Base-by-base conservation (phyloP, 768 basidiomycete genomes). In the Suillus sp. region DNA sequence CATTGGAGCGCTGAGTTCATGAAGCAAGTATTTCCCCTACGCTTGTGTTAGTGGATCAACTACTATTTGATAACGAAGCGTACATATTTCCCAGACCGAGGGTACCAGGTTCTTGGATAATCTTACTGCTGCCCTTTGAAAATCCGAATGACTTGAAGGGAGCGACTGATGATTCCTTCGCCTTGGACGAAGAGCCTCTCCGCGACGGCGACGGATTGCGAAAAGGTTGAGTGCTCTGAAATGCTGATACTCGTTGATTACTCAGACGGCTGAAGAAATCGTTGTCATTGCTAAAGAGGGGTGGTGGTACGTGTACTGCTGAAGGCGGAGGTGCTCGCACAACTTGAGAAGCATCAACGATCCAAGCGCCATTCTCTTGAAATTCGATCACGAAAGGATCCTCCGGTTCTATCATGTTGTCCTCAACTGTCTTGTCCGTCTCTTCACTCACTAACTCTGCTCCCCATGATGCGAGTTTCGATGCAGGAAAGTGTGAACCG, bases 1-100 rank as follows among this genome's bases (percentile, higher is more conserved):
- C 97, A 99, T 73, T 99, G 97, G 7, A 98, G 82, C 1, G 97
- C 96, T 60, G 95, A 96, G 75, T 99, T 99, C 97, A 99, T 99
- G 79, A 99, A 99, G 74, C 96, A 98, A 9, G 96, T 97, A 71
- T 96, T 96, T n/a, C 92, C 93, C 84, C 91, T 92, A 62, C 60
- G 9, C 16, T 42, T 62, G 64, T 47, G 13, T 63, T 70, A n/a
- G 76, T 60, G 60, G 63, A 64, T 56, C 50, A 38, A 32, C 59
- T n/a, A 55, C 14, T 25, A 32, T 47, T 50, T 2, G 20, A 61
- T 7, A 42, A 47, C n/a, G 65, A 57, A 51, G 5, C 5, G 64
- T 74, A 93, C 87, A 97, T 89, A 71, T 99, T 99, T 16, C 87
- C 87, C 4, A 99, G 81, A 25, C 96, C 96, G 14, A 96, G 81